Conservation (phyloP, 345 rosid species). For the Citrus trifoliata region DNA sequence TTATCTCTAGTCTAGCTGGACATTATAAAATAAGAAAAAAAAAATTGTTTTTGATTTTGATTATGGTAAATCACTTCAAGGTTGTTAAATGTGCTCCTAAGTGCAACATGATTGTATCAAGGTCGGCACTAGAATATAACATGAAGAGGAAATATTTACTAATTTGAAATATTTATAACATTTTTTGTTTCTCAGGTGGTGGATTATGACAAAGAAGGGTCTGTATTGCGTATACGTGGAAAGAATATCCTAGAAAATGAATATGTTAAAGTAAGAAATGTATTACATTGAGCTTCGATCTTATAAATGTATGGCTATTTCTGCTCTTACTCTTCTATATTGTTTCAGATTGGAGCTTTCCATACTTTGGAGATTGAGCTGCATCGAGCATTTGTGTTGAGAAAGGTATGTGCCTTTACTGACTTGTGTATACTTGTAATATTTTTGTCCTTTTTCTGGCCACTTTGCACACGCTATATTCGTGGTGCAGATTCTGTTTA, state of each 20-base stretch:
- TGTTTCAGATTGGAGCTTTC: constrained; percentile 80
- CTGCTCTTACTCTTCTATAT: not conserved
- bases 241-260: constrained; percentile 82
- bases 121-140: not conserved
- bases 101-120: not conserved
- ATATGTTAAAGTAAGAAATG: constrained; percentile 66
- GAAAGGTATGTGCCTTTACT: constrained; percentile 54
- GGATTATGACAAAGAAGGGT: constrained; percentile 84
- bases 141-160: not conserved
- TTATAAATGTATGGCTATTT: not conserved
- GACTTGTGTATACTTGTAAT: not conserved
- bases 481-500: not conserved
- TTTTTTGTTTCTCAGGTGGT: constrained; percentile 37
- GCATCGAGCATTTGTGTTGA: constrained; percentile 80
- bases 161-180: not conserved
- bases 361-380: constrained; percentile 85
- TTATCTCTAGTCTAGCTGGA: not conserved
- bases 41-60: not conserved
- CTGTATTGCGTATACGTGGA: constrained; percentile 81
- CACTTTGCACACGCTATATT: not conserved
- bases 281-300: not conserved
- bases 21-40: too few species aligned
- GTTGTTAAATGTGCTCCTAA: not conserved
- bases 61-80: not conserved
- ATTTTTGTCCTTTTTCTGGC: not conserved